Percentiles rank a stretch among this genome's conserved stretches.
phyloP scores from a whole-genome alignment of 73 alveolate species.

The Paramecium sonneborni region DNA sequence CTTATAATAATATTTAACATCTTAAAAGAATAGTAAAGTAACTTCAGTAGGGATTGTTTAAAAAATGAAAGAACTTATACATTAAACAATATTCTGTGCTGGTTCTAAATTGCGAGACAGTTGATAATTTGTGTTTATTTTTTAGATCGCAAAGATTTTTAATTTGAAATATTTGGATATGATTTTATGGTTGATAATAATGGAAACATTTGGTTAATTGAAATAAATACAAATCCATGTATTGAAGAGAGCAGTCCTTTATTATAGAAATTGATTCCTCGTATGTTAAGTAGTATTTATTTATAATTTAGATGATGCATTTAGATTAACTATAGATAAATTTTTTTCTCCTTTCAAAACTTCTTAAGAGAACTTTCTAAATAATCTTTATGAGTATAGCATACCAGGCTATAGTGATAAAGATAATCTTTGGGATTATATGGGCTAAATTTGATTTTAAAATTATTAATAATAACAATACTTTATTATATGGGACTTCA shows the following conservation, averaged over 20 bases:
- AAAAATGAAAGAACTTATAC: not conserved
- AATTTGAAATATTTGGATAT: conserved; percentile 51
- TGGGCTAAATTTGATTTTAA: conserved; percentile 28
- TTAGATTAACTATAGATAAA: conserved; percentile 40
- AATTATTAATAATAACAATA: not conserved
- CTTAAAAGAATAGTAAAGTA: not conserved
- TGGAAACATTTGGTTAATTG: conserved; percentile 31
- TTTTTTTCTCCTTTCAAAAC: conserved; percentile 4
- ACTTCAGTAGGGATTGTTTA: not conserved
- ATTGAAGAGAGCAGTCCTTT: conserved; percentile 48
- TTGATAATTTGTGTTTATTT: not conserved
- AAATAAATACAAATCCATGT: conserved; percentile 57
- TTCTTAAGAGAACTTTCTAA: not conserved
- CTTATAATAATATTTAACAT: conserved; percentile 55
- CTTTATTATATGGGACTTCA: not conserved
- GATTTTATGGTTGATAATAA: conserved; percentile 54
- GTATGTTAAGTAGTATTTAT: not conserved
- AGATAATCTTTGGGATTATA: not conserved
- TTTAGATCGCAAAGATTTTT: not conserved
- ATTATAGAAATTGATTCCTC: conserved; percentile 32
- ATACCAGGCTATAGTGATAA: conserved; percentile 14
- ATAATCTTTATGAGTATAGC: not conserved
- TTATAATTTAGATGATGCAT: conserved; percentile 44
- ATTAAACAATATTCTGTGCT: not conserved
- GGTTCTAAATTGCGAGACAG: not conserved